Conservation (phyloP, 2,329 filamentous ascomycete species). For the Chaetomium olivaceum region DNA sequence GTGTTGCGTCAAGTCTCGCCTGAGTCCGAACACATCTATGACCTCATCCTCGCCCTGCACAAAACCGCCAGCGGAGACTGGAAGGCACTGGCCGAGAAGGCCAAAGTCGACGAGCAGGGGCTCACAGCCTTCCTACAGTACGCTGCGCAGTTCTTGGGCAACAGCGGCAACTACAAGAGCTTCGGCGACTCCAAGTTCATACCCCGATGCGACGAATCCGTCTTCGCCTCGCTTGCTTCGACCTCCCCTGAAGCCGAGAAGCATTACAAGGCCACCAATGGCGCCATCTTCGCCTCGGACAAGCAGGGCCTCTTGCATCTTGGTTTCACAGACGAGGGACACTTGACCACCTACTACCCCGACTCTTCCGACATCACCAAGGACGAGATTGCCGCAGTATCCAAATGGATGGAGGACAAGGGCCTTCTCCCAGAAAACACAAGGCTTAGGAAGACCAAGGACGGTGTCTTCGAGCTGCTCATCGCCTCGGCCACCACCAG, state of each 20-base stretch:
- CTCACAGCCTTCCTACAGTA: slow-evolving; percentile 73
- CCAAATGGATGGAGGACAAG: slow-evolving; percentile 72
- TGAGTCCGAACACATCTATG: slow-evolving; percentile 78
- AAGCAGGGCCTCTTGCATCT: slow-evolving; percentile 69
- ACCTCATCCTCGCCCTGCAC: slow-evolving; percentile 75
- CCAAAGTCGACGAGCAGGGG: slow-evolving; percentile 63
- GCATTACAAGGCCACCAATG: slow-evolving; percentile 67
- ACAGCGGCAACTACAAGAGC: slow-evolving; percentile 82
- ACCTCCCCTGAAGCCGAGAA: slow-evolving; percentile 61
- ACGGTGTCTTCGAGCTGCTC: slow-evolving; percentile 68
- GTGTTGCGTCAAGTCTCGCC: slow-evolving; percentile 80
- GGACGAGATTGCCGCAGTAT: slow-evolving; percentile 70
- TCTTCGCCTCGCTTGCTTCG: slow-evolving; percentile 64
- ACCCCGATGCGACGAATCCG: slow-evolving; percentile 65
- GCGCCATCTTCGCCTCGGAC: slow-evolving; percentile 69
- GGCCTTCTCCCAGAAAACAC: slow-evolving; percentile 75
- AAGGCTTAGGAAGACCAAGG: slow-evolving; percentile 65
- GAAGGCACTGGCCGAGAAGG: slow-evolving; percentile 64
- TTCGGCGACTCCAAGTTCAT: slow-evolving; percentile 86
- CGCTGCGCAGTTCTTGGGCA: slow-evolving; percentile 75
- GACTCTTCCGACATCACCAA: slow-evolving; percentile 73
- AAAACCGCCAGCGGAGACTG: slow-evolving; percentile 68
- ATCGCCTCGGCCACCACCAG: slow-evolving; percentile 68
- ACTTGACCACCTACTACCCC: slow-evolving; percentile 82
- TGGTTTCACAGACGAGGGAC: slow-evolving; percentile 71